Evolutionary conservation across 345 rosid species (phyloP), one percentile per base, ranked within the genome.

Genomic region (Excoecaria cochinchinensis): DNA sequence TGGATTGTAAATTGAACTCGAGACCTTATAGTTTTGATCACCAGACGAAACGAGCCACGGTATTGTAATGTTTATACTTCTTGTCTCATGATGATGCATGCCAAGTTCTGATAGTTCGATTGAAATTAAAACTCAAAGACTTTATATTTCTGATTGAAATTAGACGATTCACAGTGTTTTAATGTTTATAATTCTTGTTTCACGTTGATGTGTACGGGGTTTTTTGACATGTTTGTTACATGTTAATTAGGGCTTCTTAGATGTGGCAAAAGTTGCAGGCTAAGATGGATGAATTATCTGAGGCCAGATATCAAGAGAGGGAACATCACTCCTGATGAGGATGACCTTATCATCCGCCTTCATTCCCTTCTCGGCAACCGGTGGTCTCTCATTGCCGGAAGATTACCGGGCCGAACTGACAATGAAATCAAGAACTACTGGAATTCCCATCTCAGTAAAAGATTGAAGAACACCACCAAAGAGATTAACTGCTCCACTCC

Each of bases 401-500:
- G 87, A 65, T 40, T 86, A 7, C 87, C 84, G 0, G 87, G 89
- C 55, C 76, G 89, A 73, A 86, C 89, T 3, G 89, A 86, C 68
- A 86, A 86, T 81, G 87, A 86, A 65, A 86, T 86, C 61, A 86
- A 84, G 67, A 86, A 86, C 78, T 65, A 86, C 19, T 86, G 89
- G 89, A 86, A 84, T 53, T 74, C 87, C 9, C 84, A 78, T 62
- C 86, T 86, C 31, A 74, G 83, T 62, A 84, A 84, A 73, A 60
- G 74, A 66, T 16, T 74, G 14, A n/a, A 69, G 1, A 62, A 46
- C n/a, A 42, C 4, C 22, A 16, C 58, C 11, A 5, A 60, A 38
- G 14, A 14, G 39, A 22, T 6, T 17, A 21, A 1, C 17, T 22
- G 64, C 21, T 70, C 63, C 39, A 58, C 52, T 52, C n/a, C 25